Percentiles rank a stretch among this genome's conserved stretches.
Conservation (phyloP, 73 alveolate genomes). For the Tetrahymena thermophila region DNA sequence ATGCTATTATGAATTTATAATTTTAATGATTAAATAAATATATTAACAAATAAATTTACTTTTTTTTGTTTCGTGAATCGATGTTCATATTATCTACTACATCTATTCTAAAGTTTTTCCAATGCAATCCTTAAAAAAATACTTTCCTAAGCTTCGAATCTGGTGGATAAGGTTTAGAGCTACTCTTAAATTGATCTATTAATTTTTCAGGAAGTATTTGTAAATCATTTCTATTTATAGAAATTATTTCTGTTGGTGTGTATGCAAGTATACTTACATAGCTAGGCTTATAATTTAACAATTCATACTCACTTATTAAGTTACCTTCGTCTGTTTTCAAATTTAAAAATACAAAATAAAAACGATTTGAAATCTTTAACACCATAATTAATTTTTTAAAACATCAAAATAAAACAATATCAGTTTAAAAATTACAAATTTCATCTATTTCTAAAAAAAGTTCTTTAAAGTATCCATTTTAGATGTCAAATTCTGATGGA, state of each 20-base stretch:
- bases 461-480: constrained; percentile 16
- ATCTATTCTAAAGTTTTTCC: constrained; percentile 18
- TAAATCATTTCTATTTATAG: constrained; percentile 13
- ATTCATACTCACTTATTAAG: constrained; percentile 35
- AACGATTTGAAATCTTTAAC: not conserved
- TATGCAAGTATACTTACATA: constrained; percentile 21
- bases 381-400: not conserved
- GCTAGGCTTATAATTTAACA: constrained; percentile 22
- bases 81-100: constrained; percentile 14
- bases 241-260: constrained; percentile 16
- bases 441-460: not conserved
- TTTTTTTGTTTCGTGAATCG: constrained; percentile 15
- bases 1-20: not conserved
- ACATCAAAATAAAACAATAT: not conserved
- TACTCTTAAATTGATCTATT: constrained; percentile 7
- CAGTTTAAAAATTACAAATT: not conserved
- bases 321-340: constrained; percentile 20
- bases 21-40: not conserved
- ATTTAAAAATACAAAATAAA: not conserved
- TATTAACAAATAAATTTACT: not conserved
- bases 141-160: constrained; percentile 26
- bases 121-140: constrained; percentile 32
- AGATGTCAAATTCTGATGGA: constrained; percentile 4
- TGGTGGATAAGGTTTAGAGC: constrained; percentile 39
- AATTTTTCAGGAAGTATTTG: not conserved